phyloP scores from a whole-genome alignment of 2,329 filamentous ascomycete genomes.

The Macrophomina phaseolina region DNA sequence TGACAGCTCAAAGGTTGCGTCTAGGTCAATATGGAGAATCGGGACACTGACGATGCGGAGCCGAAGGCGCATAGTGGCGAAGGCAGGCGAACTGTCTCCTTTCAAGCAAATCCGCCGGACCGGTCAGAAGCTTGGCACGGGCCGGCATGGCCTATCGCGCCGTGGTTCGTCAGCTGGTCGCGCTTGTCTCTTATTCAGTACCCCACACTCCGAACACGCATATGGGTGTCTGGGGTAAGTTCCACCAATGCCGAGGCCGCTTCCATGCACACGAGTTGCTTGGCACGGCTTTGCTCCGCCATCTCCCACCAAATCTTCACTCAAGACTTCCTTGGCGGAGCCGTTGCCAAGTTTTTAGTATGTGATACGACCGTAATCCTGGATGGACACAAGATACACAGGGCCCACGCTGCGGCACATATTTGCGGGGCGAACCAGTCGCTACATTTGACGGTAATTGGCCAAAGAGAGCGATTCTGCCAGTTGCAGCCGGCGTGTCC shows the following conservation, averaged over 20 bases:
- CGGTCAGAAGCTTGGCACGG: conserved; percentile 4
- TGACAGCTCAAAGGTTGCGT: not conserved
- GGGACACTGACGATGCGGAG: not conserved
- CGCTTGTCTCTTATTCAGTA: not conserved
- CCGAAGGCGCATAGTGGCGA: not conserved
- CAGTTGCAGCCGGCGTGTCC: no score
- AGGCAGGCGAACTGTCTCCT: not conserved
- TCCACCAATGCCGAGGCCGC: conserved; percentile 14
- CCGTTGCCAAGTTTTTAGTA: not conserved
- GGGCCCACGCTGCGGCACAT: not conserved
- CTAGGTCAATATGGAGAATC: conserved; percentile 23
- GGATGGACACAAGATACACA: not conserved
- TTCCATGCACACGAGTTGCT: not conserved
- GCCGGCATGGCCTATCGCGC: not conserved
- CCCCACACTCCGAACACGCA: not conserved
- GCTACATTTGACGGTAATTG: no score
- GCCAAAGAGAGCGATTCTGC: no score
- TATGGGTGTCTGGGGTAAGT: not conserved
- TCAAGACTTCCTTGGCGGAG: conserved; percentile 1
- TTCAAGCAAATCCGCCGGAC: not conserved
- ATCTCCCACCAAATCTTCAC: not conserved
- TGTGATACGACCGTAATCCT: not conserved
- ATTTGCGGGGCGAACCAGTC: not conserved
- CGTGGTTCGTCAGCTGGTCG: not conserved
- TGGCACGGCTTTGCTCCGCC: conserved; percentile 1